phyloP scores from a whole-genome alignment of 306 rosid genomes.

The Vachellia collinsii region DNA sequence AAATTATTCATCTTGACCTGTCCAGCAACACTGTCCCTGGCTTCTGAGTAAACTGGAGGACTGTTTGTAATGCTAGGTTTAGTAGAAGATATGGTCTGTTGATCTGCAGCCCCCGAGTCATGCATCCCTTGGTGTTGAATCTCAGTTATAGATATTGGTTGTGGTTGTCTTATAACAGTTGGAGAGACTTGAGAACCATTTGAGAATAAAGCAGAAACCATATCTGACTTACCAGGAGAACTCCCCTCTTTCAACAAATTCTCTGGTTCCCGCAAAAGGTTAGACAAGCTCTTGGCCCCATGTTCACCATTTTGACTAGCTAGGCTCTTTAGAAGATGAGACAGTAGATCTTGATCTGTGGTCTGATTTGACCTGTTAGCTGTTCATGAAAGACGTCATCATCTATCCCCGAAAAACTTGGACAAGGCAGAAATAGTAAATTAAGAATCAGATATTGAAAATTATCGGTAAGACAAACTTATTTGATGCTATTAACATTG shows the following conservation, averaged over 20 bases:
- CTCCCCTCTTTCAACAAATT: slow-evolving; percentile 53
- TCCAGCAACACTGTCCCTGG: slow-evolving; percentile 58
- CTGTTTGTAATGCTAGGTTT: slow-evolving; percentile 61
- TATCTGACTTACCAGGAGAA: slow-evolving; percentile 56
- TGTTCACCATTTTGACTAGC: slow-evolving; percentile 61
- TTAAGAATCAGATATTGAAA: slow-evolving; percentile 25
- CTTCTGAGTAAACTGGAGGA: slow-evolving; percentile 71
- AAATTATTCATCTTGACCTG: slow-evolving; percentile 69
- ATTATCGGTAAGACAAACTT: slow-evolving; percentile 21
- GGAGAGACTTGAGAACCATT: slow-evolving; percentile 65
- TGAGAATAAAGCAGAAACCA: slow-evolving; percentile 55
- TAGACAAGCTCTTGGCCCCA: slow-evolving; percentile 54
- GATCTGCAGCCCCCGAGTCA: slow-evolving; percentile 52
- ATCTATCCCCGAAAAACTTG: slow-evolving; percentile 32
- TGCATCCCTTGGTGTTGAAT: slow-evolving; percentile 48
- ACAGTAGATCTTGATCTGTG: slow-evolving; percentile 73
- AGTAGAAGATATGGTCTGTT: slow-evolving; percentile 47
- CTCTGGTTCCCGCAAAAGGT: slow-evolving; percentile 60
- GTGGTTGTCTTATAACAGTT: slow-evolving; percentile 47
- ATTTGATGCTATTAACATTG: slow-evolving; percentile 22
- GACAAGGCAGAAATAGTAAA: slow-evolving; percentile 25
- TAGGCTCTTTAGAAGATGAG: slow-evolving; percentile 75
- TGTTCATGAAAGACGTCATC: slow-evolving; percentile 44
- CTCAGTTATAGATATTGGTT: slow-evolving; percentile 43
- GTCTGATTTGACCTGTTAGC: slow-evolving; percentile 75